Conservation (phyloP, 1,284 basidiomycete species). For the Rhodotorula sp. region DNA sequence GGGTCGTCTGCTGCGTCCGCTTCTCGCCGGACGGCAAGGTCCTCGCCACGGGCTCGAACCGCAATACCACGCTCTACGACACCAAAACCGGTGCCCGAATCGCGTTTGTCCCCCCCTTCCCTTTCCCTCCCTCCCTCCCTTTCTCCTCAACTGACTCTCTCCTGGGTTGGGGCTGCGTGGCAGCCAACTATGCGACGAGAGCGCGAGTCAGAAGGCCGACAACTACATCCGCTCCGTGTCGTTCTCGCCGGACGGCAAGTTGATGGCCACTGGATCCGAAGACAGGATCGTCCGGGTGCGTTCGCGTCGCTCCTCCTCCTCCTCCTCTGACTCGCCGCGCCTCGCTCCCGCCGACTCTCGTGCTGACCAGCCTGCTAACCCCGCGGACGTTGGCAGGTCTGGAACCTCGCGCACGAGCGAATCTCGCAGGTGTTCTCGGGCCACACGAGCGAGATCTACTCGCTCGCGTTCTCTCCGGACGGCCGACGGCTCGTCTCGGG, state of each 20-base stretch:
- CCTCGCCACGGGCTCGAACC: conserved; percentile 86
- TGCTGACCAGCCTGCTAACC: no score
- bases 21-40: conserved; percentile 86
- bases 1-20: conserved; percentile 86
- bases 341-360: neutral
- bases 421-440: conserved; percentile 74
- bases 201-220: conserved; percentile 60
- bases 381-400: conserved; percentile 59
- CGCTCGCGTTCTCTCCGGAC: conserved; percentile 78
- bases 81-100: conserved; percentile 77
- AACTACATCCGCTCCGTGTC: conserved; percentile 79
- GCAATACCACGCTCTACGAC: conserved; percentile 85
- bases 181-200: conserved; percentile 68
- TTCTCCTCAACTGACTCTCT: neutral
- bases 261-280: conserved; percentile 77
- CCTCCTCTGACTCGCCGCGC: no score
- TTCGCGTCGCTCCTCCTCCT: conserved; percentile 27
- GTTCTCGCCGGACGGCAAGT: conserved; percentile 78
- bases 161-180: no score
- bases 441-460: conserved; percentile 87
- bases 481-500: conserved; percentile 81
- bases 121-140: neutral
- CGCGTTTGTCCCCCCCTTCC: conserved; percentile 55
- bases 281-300: conserved; percentile 75
- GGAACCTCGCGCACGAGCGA: conserved; percentile 74